Evolutionary conservation across 1,284 basidiomycete genomes (phyloP).

Genomic region (Trichosporon asahii): DNA sequence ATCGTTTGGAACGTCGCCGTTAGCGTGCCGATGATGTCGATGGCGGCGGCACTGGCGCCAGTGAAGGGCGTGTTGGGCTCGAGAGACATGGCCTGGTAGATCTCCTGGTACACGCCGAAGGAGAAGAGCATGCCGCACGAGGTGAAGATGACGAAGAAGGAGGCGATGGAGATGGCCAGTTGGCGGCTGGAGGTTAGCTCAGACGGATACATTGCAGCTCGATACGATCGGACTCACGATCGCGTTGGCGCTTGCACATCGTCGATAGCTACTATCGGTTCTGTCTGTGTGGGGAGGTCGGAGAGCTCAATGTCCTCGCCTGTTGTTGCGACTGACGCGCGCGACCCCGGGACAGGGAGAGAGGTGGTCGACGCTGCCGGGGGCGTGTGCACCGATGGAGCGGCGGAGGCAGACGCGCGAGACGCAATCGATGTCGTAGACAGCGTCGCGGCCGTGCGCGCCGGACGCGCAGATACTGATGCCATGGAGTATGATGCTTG

Average conservation of each 20-base stretch:
- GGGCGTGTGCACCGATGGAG: neutral
- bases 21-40: conserved; percentile 40
- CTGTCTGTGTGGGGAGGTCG: neutral
- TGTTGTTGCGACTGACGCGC: neutral
- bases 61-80: conserved; percentile 31
- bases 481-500: neutral
- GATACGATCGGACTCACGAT: neutral
- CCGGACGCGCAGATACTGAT: neutral
- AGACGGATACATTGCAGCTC: too few species aligned
- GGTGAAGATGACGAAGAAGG: conserved; percentile 30
- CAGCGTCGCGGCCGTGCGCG: neutral
- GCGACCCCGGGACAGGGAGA: neutral
- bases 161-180: conserved; percentile 23
- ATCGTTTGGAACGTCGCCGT: conserved; percentile 34
- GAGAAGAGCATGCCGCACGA: conserved; percentile 37
- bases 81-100: conserved; percentile 30
- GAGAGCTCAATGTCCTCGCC: neutral
- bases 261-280: neutral
- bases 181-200: conserved; percentile 18
- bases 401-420: neutral
- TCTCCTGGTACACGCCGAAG: conserved; percentile 40
- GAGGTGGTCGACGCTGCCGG: neutral
- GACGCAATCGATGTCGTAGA: neutral
- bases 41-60: conserved; percentile 26
- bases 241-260: neutral